Evolutionary conservation across 129 eudicot genomes (phyloP), one percentile per base, ranked within the genome.

Genomic region (Saussurea involucrata): DNA sequence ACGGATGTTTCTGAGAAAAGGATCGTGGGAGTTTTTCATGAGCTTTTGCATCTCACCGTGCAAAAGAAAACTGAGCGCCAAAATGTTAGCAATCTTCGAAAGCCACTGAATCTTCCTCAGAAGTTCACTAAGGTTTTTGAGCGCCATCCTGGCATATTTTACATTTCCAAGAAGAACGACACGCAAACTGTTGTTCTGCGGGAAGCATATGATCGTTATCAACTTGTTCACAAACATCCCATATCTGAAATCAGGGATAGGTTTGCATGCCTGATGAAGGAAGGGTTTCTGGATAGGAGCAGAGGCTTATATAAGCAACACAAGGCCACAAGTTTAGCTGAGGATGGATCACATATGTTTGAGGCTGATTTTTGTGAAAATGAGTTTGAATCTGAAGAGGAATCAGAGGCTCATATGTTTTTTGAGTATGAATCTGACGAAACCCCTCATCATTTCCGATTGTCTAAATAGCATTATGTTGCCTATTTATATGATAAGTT

Each of bases 111-210:
- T 31, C 82, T 94, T 84, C 98, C 97, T 65, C 98, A 94, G 64
- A 94, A 94, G 74, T 94, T 91, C 40, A 94, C 98, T 0, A 94
- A 89, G 90, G 98, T 88, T 63, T 94, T 94, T 78, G 98, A 94
- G 78, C 89, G 98, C 67, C 98, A 94, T 85, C 97, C 98, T 7
- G 93, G 97, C 73, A 94, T 94, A 10, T 94, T 94, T 71, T 94
- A 91, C 83, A 89, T 94, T 70, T 94, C 97, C 15, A 91, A 74
- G 78, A 94, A 94, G 83, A 83, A 79, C 68, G 81, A 82, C 66
- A 89, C 89, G 0, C 97, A 94, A 80, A 91, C 96, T 10, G 88
- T 91, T 46, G 93, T 94, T 49, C 87, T 94, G 3, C 83, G 97
- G 65, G 97, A 94, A 83, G 96, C 93, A 9, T 94, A 91, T 66